A percentile compares a stretch with the other conserved stretches of the same genome.
phyloP scores from a whole-genome alignment of 257 asterid genomes.

The Solanum chilense region DNA sequence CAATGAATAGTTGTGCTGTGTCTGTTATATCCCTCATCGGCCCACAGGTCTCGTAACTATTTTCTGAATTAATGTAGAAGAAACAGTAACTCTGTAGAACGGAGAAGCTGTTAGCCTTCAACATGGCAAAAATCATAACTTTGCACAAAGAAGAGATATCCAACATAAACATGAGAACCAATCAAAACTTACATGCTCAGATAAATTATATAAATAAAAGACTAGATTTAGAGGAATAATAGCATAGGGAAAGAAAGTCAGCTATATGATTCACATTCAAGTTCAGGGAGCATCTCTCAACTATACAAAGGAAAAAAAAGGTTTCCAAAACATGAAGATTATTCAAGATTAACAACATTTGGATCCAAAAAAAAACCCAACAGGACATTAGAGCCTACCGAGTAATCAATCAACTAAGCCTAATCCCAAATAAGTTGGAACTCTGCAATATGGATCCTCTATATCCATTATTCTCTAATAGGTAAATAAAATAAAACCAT shows the following conservation, averaged over 20 bases:
- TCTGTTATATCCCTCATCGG: slow-evolving; percentile 63
- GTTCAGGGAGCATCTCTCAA: not conserved
- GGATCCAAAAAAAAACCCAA: not conserved
- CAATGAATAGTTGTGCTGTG: slow-evolving; percentile 54
- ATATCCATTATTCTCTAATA: not conserved
- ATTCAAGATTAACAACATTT: not conserved
- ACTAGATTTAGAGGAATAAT: not conserved
- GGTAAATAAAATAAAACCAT: not conserved
- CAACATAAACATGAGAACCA: not conserved
- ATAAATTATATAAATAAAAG: not conserved
- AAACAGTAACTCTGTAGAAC: slow-evolving; percentile 73
- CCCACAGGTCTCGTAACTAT: slow-evolving; percentile 86
- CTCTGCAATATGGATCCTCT: not conserved
- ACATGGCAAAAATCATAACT: not conserved
- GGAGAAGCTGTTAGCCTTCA: slow-evolving; percentile 8
- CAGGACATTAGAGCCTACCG: not conserved
- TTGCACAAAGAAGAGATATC: not conserved
- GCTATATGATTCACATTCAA: not conserved
- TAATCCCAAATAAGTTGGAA: not conserved
- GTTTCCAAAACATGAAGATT: not conserved
- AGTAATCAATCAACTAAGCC: not conserved
- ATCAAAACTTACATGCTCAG: not conserved
- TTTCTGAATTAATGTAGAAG: slow-evolving; percentile 82
- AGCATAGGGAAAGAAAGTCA: not conserved
- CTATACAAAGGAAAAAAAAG: not conserved